Evolutionary conservation across 345 rosid genomes (phyloP).

Genomic region (Capsella bursapastoris): DNA sequence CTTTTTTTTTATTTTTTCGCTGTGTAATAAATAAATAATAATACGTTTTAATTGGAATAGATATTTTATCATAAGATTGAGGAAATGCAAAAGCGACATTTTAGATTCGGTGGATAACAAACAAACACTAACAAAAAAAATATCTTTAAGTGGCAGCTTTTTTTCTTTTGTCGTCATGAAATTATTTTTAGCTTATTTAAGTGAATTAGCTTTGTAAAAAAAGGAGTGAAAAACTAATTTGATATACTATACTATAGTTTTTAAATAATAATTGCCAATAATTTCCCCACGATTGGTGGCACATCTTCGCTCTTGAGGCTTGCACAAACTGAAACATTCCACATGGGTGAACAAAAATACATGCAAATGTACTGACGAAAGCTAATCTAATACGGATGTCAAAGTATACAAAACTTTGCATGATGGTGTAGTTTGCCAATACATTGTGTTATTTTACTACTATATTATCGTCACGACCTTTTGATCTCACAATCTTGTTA

Average conservation of each 20-base stretch:
- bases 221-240: neutral
- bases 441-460: neutral
- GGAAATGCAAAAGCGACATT: slow-evolving; percentile 36
- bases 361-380: slow-evolving; percentile 15
- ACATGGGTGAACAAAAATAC: slow-evolving; percentile 28
- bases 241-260: neutral
- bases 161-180: neutral
- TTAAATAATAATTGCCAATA: neutral
- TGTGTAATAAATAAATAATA: neutral
- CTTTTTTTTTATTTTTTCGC: neutral
- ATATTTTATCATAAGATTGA: slow-evolving; percentile 15
- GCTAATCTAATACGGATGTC: neutral
- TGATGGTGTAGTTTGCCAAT: neutral
- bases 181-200: slow-evolving; percentile 6
- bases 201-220: neutral
- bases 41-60: too few species aligned
- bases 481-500: slow-evolving; percentile 16
- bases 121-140: slow-evolving; percentile 9
- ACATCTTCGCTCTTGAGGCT: slow-evolving; percentile 19
- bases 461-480: slow-evolving; percentile 19
- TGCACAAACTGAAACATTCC: slow-evolving; percentile 22
- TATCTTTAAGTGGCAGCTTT: slow-evolving; percentile 11
- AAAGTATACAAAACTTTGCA: neutral
- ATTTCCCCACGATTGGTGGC: slow-evolving; percentile 40
- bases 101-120: slow-evolving; percentile 39